These are phyloP conservation scores for Xerocomus brunneocitrinus DNA, from an alignment of 768 basidiomycete species.

Conservation along the genomic window DNA sequence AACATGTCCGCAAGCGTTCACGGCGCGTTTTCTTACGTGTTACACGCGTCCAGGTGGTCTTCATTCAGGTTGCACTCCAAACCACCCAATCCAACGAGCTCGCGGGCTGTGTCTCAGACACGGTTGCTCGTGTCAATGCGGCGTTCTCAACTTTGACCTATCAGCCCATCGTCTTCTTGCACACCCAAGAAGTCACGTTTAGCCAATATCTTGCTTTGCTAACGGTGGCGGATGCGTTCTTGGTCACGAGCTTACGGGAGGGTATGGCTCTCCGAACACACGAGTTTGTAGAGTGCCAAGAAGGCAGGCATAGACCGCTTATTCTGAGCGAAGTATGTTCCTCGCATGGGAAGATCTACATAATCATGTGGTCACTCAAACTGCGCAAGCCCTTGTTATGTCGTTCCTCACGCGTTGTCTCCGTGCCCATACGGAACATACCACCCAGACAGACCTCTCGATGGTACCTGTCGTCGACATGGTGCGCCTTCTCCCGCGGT, in stretches of 20 bases:
- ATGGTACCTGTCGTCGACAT: slow-evolving; percentile 41
- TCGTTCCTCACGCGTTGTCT: slow-evolving; percentile 73
- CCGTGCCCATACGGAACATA: slow-evolving; percentile 69
- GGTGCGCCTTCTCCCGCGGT: slow-evolving; percentile 53
- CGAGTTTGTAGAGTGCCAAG: no score
- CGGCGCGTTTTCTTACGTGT: neutral
- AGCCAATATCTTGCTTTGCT: no score
- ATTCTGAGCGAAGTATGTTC: no score
- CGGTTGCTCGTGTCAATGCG: no score
- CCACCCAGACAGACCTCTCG: slow-evolving; percentile 25
- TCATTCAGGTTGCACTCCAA: slow-evolving; percentile 84
- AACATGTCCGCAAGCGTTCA: neutral
- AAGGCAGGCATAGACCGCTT: no score
- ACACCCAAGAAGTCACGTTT: no score
- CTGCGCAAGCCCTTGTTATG: slow-evolving; percentile 77
- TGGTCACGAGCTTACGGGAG: no score
- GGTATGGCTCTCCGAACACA: no score
- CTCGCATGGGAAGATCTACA: slow-evolving; percentile 91
- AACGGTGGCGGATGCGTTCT: no score
- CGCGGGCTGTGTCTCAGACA: no score
- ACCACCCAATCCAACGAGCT: slow-evolving; percentile 74
- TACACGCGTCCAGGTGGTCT: slow-evolving; percentile 47
- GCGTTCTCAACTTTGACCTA: no score
- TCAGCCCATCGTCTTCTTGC: no score
- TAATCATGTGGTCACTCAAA: slow-evolving; percentile 81